Conservation (phyloP, 164 flowering plant genomes). For the Echeveria elegans region DNA sequence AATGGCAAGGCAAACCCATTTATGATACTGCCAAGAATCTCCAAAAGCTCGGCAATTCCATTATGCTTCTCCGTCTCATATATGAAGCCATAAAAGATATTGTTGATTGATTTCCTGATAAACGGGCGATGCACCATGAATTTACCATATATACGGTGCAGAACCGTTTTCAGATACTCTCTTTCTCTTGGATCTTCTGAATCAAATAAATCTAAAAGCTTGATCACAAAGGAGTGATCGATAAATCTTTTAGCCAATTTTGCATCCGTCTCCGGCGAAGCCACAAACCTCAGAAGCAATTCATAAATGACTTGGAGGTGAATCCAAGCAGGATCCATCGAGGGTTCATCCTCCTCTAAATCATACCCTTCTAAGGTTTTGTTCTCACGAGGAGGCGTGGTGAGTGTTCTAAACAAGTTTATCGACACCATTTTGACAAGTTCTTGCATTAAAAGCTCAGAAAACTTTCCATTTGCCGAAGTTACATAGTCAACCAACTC, state of each 20-base stretch:
- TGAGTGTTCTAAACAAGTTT: conserved; percentile 36
- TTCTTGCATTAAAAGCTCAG: conserved; percentile 40
- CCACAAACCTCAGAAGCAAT: conserved; percentile 41
- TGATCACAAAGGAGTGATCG: conserved; percentile 44
- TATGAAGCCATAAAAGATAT: conserved; percentile 9
- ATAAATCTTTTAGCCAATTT: conserved; percentile 43
- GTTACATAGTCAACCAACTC: conserved; percentile 45
- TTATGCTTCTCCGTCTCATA: conserved; percentile 56
- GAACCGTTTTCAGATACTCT: conserved; percentile 45
- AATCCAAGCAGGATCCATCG: conserved; percentile 57
- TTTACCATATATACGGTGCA: no score
- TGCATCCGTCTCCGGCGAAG: conserved; percentile 54
- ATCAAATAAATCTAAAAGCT: conserved; percentile 38
- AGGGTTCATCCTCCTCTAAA: conserved; percentile 49
- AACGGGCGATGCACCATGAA: conserved; percentile 38
- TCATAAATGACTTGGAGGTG: conserved; percentile 49
- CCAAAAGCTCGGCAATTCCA: conserved; percentile 51
- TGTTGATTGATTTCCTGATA: conserved; percentile 43
- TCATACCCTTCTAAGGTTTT: conserved; percentile 39
- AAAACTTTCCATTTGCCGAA: conserved; percentile 41
- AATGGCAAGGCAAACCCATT: conserved; percentile 47
- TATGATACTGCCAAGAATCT: conserved; percentile 51
- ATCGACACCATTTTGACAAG: conserved; percentile 36
- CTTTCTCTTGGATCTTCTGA: conserved; percentile 54
- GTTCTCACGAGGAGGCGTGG: conserved; percentile 42